These are phyloP conservation scores for Yarrowia deformans DNA, from an alignment of 805 yeast species.

Conservation along the genomic window DNA sequence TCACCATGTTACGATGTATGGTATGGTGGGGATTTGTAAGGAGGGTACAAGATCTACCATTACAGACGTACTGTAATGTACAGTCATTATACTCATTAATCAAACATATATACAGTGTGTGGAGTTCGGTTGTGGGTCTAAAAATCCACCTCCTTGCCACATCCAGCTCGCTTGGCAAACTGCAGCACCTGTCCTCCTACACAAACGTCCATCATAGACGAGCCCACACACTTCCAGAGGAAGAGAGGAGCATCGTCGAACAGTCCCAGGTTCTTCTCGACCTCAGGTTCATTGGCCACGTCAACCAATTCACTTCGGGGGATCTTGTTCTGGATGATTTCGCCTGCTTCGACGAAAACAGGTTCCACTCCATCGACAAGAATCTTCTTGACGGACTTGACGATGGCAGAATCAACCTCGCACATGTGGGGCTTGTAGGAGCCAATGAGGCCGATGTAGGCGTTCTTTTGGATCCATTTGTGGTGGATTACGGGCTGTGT, in stretches of 20 bases:
- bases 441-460: slow-evolving; percentile 29
- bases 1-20: no score
- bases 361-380: slow-evolving; percentile 25
- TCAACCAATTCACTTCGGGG: neutral
- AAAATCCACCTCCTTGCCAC: slow-evolving; percentile 29
- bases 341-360: slow-evolving; percentile 31
- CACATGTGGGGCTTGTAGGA: slow-evolving; percentile 39
- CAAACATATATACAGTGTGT: neutral
- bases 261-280: neutral
- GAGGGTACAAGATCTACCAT: no score
- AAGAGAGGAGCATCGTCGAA: slow-evolving; percentile 11
- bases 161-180: slow-evolving; percentile 30
- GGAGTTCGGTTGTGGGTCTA: no score
- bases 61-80: no score
- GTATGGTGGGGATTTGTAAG: no score
- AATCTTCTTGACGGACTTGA: slow-evolving; percentile 15
- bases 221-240: slow-evolving; percentile 38
- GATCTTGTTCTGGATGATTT: slow-evolving; percentile 27
- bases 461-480: slow-evolving; percentile 26
- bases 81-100: no score
- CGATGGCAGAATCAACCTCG: slow-evolving; percentile 17
- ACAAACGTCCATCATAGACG: slow-evolving; percentile 30
- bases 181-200: slow-evolving; percentile 23
- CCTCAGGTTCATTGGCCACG: slow-evolving; percentile 1
- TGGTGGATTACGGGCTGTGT: slow-evolving; percentile 19